These are phyloP conservation scores for Vigna unguiculata DNA, from an alignment of 306 rosid genomes.

Conservation along the genomic window DNA sequence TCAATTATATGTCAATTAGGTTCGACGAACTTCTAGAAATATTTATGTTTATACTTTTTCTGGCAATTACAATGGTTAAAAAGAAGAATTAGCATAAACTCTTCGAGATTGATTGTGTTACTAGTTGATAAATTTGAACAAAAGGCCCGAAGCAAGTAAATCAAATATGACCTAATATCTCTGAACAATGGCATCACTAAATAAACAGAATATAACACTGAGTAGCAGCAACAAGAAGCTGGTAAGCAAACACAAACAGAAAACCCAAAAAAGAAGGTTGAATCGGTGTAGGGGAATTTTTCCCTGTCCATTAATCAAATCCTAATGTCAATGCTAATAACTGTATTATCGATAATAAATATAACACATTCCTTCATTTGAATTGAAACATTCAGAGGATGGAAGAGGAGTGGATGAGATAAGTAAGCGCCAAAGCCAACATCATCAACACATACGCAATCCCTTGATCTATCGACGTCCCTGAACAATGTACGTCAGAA, in stretches of 20 bases:
- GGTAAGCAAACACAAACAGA: background rate
- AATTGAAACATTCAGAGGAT: slow-evolving; percentile 24
- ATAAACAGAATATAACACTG: background rate
- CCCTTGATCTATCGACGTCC: slow-evolving; percentile 72
- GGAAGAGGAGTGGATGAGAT: slow-evolving; percentile 56
- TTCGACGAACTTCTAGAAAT: no score
- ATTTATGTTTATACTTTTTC: no score
- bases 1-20: no score
- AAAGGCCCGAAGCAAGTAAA: background rate
- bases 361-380: background rate
- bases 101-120: no score
- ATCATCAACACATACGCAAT: slow-evolving; percentile 67
- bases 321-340: background rate
- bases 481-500: slow-evolving; percentile 32
- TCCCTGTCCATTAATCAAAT: slow-evolving; percentile 2
- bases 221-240: background rate
- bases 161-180: background rate
- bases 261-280: background rate
- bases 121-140: no score
- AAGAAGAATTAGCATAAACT: no score
- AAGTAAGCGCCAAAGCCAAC: slow-evolving; percentile 61
- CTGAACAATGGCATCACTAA: background rate
- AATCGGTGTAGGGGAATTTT: background rate
- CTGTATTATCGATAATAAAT: background rate
- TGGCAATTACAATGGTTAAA: no score